Evolutionary conservation across 208 protist genomes (phyloP).

Genomic region (Herpetomonas samuelpessoai): DNA sequence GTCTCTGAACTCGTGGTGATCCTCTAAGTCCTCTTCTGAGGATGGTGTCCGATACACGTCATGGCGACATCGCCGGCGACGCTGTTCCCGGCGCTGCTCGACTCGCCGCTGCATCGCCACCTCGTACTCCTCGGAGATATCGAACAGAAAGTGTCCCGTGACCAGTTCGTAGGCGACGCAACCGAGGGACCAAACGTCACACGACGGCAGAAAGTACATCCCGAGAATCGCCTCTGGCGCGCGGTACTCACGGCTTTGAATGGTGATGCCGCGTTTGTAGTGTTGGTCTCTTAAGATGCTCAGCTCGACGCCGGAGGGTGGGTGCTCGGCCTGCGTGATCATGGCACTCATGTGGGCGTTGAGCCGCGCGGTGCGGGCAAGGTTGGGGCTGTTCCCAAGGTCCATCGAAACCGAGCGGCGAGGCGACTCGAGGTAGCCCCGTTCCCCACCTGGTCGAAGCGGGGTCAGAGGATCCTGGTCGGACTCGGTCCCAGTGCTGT

Average conservation of each 20-base stretch:
- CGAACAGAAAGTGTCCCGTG: slow-evolving; percentile 61
- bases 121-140: slow-evolving; percentile 16
- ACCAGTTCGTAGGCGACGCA: slow-evolving; percentile 85
- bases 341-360: neutral
- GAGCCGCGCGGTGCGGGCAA: neutral
- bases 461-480: neutral
- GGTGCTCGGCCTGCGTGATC: neutral
- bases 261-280: slow-evolving; percentile 32
- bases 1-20: neutral
- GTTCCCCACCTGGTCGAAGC: neutral
- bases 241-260: slow-evolving; percentile 85
- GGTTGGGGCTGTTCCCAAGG: neutral
- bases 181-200: slow-evolving; percentile 77
- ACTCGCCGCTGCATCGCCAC: slow-evolving; percentile 6
- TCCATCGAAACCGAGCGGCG: too few relatives aligned
- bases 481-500: neutral
- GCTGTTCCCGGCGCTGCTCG: neutral
- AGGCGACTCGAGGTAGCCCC: neutral
- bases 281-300: slow-evolving; percentile 34
- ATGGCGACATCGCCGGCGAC: neutral
- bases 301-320: slow-evolving; percentile 19
- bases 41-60: neutral
- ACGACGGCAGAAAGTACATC: slow-evolving; percentile 41
- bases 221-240: slow-evolving; percentile 75
- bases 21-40: neutral